Conservation (phyloP, 495 filamentous ascomycete genomes). For the Lasiosphaeria ovina region DNA sequence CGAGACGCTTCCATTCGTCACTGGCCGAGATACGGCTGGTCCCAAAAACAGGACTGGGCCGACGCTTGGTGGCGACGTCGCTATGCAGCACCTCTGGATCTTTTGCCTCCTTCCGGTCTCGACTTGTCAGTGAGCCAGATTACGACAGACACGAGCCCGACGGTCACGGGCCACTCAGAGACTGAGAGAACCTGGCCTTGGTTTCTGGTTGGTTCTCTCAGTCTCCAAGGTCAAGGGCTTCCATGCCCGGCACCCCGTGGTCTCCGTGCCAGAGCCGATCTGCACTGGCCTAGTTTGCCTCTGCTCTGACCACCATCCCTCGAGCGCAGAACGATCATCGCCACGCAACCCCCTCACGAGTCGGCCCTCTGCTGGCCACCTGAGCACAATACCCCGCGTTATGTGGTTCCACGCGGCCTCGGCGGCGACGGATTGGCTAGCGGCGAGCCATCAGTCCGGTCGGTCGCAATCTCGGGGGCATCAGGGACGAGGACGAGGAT, state of each 20-base stretch:
- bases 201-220: not conserved
- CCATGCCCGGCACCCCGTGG: not conserved
- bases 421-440: not conserved
- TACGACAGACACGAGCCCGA: not conserved
- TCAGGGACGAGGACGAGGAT: not conserved
- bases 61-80: not conserved
- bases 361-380: not conserved
- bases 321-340: conserved; percentile 4
- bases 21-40: not conserved
- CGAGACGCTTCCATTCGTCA: not conserved
- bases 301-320: not conserved
- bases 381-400: conserved; percentile 2
- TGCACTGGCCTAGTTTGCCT: not conserved
- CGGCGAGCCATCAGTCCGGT: not conserved
- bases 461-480: not conserved
- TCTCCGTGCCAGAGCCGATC: not conserved
- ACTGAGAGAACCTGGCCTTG: not conserved
- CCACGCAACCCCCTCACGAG: conserved; percentile 2
- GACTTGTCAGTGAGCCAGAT: not conserved
- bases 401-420: not conserved
- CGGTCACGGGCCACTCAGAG: not conserved
- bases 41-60: not conserved
- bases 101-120: not conserved
- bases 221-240: not conserved
- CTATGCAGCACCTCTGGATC: not conserved